Base-by-base conservation (phyloP, 139 green algal species). In the Zygnema cylindricum region DNA sequence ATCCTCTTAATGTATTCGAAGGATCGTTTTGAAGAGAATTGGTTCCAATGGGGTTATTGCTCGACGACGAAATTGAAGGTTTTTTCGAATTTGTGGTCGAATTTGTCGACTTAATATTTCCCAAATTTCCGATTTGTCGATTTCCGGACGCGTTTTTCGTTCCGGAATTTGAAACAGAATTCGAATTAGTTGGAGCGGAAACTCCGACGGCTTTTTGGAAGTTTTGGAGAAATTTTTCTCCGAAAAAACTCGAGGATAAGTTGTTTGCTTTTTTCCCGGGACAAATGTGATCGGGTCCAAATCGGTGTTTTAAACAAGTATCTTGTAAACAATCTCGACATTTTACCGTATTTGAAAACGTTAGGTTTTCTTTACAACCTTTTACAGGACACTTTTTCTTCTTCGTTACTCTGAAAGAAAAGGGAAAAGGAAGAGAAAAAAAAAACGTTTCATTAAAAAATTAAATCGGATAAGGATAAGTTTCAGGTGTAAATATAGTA, bases 301-400 rank as follows among this genome's bases (percentile, higher is more conserved):
- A 90, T 32, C 87, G 82, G 81, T 91, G 87, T 40, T 81, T 90
- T 22, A 91, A 75, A 42, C 87, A 91, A 42, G 43, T 77, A 16
- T 90, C 82, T 55, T 57, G 35, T 21, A 1, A 2, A 63, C 87
- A 91, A 69, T 84, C 87, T 2, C 69, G 55, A 81, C 87, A 91
- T 39, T n/a, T 63, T 23, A 91, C 71, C 38, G 36, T 89, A 49
- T 91, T 91, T n/a, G 86, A 89, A 43, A 89, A 89, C 3, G 87
- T 82, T 0, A 91, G 81, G 36, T 54, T 25, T 43, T 91, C 87
- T 81, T 90, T 90, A 57, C 87, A 91, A n/a, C 76, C 76, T 43
- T 73, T n/a, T 2, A 84, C 87, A 0, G 82, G 82, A 73, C 87
- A 91, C n/a, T 69, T 43, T 0, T 40, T 76, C 87, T 91, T 91